Evolutionary conservation across 495 filamentous ascomycete species (phyloP).

Genomic region (Xylaria grammica): DNA sequence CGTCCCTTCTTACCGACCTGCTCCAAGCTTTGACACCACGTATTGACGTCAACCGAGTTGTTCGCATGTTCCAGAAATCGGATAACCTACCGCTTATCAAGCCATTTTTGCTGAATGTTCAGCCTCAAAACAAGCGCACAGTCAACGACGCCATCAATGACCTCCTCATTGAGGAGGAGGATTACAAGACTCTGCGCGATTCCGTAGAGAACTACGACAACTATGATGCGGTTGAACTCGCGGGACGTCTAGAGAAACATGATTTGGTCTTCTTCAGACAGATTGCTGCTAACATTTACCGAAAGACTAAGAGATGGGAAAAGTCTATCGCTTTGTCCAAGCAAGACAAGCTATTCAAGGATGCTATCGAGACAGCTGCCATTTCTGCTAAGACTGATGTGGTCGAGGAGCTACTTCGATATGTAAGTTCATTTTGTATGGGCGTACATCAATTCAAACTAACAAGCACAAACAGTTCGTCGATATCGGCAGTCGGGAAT

Average conservation of each 20-base stretch:
- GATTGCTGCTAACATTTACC: slow-evolving; percentile 97
- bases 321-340: slow-evolving; percentile 99
- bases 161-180: slow-evolving; percentile 96
- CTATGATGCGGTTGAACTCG: slow-evolving; percentile 96
- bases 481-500: slow-evolving; percentile 98
- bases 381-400: slow-evolving; percentile 89
- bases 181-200: slow-evolving; percentile 97
- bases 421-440: slow-evolving; percentile 69
- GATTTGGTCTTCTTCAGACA: slow-evolving; percentile 99
- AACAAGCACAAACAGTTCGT: slow-evolving; percentile 74
- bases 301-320: slow-evolving; percentile 99
- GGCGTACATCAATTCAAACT: slow-evolving; percentile 34
- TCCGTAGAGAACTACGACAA: slow-evolving; percentile 99
- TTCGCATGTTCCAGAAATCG: slow-evolving; percentile 96
- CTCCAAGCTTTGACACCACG: slow-evolving; percentile 88
- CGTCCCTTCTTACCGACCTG: slow-evolving; percentile 91
- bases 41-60: slow-evolving; percentile 97
- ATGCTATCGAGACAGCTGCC: slow-evolving; percentile 98
- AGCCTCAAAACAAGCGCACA: slow-evolving; percentile 94
- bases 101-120: slow-evolving; percentile 96
- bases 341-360: slow-evolving; percentile 99
- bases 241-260: slow-evolving; percentile 91
- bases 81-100: slow-evolving; percentile 99
- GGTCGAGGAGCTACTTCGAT: slow-evolving; percentile 93
- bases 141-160: slow-evolving; percentile 99